Evolutionary conservation across 129 eudicot genomes (phyloP).

Genomic region (Lonicera japonica): DNA sequence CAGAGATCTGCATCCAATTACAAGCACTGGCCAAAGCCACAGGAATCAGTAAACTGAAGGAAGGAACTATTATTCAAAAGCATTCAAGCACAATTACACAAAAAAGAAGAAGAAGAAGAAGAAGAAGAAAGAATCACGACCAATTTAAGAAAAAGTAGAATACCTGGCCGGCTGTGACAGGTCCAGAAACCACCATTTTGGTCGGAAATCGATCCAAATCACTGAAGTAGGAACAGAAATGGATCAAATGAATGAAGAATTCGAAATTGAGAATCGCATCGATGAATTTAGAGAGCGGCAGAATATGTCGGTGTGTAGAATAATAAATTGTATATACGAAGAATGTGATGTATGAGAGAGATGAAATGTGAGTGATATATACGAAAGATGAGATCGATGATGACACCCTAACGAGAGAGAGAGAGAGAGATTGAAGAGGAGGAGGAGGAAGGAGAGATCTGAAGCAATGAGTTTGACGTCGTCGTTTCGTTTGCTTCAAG

Average conservation of each 20-base stretch:
- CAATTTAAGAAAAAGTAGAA: neutral
- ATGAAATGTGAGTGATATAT: neutral
- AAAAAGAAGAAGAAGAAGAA: no score
- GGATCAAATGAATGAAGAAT: neutral
- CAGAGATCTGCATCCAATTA: conserved; percentile 9
- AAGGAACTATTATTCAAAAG: neutral
- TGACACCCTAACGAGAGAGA: conserved; percentile 1
- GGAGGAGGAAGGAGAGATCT: conserved; percentile 58
- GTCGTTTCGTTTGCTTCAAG: conserved; percentile 14
- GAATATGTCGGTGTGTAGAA: no score
- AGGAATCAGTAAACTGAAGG: neutral
- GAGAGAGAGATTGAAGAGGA: conserved; percentile 1
- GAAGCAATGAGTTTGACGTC: conserved; percentile 44
- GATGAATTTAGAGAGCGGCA: no score
- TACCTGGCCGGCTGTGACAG: conserved; percentile 80
- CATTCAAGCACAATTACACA: neutral
- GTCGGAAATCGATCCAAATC: neutral
- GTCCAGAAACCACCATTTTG: conserved; percentile 65
- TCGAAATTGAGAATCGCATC: neutral
- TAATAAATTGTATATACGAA: no score
- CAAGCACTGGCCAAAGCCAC: no score
- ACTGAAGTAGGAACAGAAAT: neutral
- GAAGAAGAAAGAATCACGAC: neutral
- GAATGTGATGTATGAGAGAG: neutral
- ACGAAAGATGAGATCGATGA: conserved; percentile 3